Conservation (phyloP, 495 filamentous ascomycete genomes). For the Podospora australis region DNA sequence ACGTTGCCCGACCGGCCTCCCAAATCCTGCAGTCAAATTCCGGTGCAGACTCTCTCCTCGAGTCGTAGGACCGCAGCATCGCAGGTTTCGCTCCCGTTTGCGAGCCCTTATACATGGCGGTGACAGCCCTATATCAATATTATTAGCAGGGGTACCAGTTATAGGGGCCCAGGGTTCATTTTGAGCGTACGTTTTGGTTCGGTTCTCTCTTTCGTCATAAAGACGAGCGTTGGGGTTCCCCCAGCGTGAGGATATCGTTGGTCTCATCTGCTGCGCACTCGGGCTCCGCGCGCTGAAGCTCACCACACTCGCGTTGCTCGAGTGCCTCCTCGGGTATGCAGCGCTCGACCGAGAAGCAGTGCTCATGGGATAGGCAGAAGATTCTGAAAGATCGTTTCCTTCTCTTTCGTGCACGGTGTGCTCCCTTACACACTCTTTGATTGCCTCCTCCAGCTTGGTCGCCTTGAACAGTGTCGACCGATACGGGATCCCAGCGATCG, state of each 20-base stretch:
- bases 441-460: slow-evolving; percentile 88
- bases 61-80: slow-evolving; percentile 88
- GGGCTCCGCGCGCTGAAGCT: slow-evolving; percentile 52
- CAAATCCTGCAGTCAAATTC: slow-evolving; percentile 90
- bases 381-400: slow-evolving; percentile 56
- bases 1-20: slow-evolving; percentile 94
- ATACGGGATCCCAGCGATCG: slow-evolving; percentile 88
- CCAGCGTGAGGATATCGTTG: slow-evolving; percentile 39
- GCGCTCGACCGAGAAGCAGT: slow-evolving; percentile 34
- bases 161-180: too few relatives aligned
- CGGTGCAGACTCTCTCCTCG: slow-evolving; percentile 78
- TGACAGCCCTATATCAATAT: slow-evolving; percentile 61
- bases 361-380: slow-evolving; percentile 25
- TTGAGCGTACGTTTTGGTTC: slow-evolving; percentile 94
- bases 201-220: slow-evolving; percentile 75
- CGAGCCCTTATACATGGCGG: slow-evolving; percentile 83
- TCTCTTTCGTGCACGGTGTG: slow-evolving; percentile 76
- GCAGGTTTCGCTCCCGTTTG: slow-evolving; percentile 56
- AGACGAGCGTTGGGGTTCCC: slow-evolving; percentile 61
- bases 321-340: slow-evolving; percentile 36
- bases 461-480: slow-evolving; percentile 93
- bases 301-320: slow-evolving; percentile 56
- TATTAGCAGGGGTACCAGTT: slow-evolving; percentile 31
- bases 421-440: slow-evolving; percentile 79
- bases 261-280: slow-evolving; percentile 25